Evolutionary conservation across 495 filamentous ascomycete genomes (phyloP), one percentile per base, ranked within the genome.

Genomic region (Lasiosphaeria hispida): DNA sequence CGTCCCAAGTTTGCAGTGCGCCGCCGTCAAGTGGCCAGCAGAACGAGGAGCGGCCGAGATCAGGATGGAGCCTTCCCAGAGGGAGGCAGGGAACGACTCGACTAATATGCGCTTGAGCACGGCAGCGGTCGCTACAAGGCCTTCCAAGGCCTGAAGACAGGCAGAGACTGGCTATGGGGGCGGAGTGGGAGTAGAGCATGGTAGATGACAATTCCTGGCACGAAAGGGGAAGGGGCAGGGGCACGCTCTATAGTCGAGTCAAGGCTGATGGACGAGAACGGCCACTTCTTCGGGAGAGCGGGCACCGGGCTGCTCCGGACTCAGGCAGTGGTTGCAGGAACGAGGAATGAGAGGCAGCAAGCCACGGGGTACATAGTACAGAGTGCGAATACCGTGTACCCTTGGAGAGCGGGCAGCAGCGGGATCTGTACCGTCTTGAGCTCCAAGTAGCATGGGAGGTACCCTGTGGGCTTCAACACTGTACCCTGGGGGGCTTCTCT

Each of bases 191-290:
- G 49, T 15, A 52, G 15, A n/a, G 36, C 11, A 30, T 30, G 23
- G 36, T n/a, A 52, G 18, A 52, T 49, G 47, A 49, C 47, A 49
- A 15, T 36, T 49, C 47, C 23, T 49, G 47, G n/a, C 33, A 49
- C 23, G 18, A 13, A 48, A 30, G 19, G 8, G 23, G 17, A 23
- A 14, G 17, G 33, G 43, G 17, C 43, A 47, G 11, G 15, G 43
- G 43, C 5, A 9, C 14, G 43, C 15, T 47, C 43, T 11, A 15
- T 17, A 47, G 10, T 47, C 43, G 5, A 47, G 18, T 23, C 7
- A 23, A 11, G 14, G 15, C 43, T 17, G 43, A 23, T 17, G 17
- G 43, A 47, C 17, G 15, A 4, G 4, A 18, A 7, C 33, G 14
- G 13, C 47, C 33, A 8, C 18, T 48, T 19, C 47, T 33, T 49